phyloP scores from a whole-genome alignment of 2,329 filamentous ascomycete genomes.

The Alternaria ethzedia region DNA sequence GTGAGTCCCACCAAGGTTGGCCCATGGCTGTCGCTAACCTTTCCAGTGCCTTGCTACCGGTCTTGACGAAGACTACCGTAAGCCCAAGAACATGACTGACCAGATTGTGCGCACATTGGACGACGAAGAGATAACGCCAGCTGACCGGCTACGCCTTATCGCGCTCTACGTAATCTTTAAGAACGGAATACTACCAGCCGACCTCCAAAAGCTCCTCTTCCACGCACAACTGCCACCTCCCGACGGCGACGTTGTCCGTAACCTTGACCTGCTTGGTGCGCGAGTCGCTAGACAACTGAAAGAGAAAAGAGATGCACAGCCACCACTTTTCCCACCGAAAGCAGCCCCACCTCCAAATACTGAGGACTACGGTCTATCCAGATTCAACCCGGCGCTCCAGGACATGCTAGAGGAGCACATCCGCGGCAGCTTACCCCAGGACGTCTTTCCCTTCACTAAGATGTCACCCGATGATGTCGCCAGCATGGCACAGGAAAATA shows the following conservation, averaged over 20 bases:
- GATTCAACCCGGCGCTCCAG: conserved; percentile 83
- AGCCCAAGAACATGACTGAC: conserved; percentile 87
- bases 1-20: conserved; percentile 38
- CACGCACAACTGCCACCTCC: conserved; percentile 80
- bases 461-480: conserved; percentile 68
- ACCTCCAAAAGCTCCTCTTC: conserved; percentile 81
- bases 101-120: conserved; percentile 88
- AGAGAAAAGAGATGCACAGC: conserved; percentile 70
- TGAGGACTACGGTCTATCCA: conserved; percentile 83
- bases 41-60: conserved; percentile 79
- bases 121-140: conserved; percentile 72
- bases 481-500: conserved; percentile 59
- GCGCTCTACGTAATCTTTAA: conserved; percentile 85
- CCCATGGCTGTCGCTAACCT: neutral
- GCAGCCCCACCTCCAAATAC: conserved; percentile 58
- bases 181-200: conserved; percentile 82
- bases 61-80: conserved; percentile 88
- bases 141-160: conserved; percentile 84
- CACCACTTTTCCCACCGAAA: conserved; percentile 76
- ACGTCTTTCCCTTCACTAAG: conserved; percentile 57
- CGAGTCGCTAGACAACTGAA: conserved; percentile 75
- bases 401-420: conserved; percentile 77
- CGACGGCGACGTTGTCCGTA: conserved; percentile 75
- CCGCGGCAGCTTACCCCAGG: conserved; percentile 50
- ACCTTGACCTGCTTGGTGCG: conserved; percentile 82